A percentile compares a stretch with the other conserved stretches of the same genome.
Conservation (phyloP, 2,329 filamentous ascomycete genomes). For the Pleoardoris graminearum region DNA sequence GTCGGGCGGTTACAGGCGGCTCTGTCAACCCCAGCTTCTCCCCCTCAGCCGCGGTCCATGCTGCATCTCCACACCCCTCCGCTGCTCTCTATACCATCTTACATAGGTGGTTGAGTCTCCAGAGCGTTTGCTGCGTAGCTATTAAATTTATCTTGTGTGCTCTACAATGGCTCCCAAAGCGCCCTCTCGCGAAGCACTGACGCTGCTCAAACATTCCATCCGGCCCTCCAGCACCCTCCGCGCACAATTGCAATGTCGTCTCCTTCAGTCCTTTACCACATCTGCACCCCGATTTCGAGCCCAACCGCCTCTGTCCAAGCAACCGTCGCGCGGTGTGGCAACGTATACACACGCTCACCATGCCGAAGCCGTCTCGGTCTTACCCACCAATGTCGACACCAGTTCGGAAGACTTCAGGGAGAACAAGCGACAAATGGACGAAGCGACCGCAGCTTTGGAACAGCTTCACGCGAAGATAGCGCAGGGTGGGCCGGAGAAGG, state of each 20-base stretch:
- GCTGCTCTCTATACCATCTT: neutral
- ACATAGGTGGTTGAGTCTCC: neutral
- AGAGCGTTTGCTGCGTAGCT: neutral
- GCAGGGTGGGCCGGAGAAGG: conserved; percentile 77
- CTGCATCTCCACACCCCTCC: conserved; percentile 1
- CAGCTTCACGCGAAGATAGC: conserved; percentile 72
- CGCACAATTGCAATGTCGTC: conserved; percentile 27
- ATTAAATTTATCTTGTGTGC: neutral
- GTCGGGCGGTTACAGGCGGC: conserved; percentile 32
- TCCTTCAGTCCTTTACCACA: conserved; percentile 17
- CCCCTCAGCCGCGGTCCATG: conserved; percentile 20
- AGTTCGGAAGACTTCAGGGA: conserved; percentile 78
- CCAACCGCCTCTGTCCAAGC: conserved; percentile 16
- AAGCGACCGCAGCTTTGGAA: conserved; percentile 70
- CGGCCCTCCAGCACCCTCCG: conserved; percentile 29
- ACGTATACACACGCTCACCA: conserved; percentile 82
- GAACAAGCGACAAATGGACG: conserved; percentile 76
- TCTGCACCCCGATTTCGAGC: conserved; percentile 21
- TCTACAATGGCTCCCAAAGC: conserved; percentile 38
- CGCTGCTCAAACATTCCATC: conserved; percentile 38
- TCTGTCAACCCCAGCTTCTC: conserved; percentile 23
- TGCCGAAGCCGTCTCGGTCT: conserved; percentile 77
- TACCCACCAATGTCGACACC: conserved; percentile 76
- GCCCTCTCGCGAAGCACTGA: conserved; percentile 41
- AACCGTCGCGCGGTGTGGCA: conserved; percentile 55